Evolutionary conservation across 345 rosid species (phyloP), one percentile per base, ranked within the genome.

Genomic region (Geranium brycei): DNA sequence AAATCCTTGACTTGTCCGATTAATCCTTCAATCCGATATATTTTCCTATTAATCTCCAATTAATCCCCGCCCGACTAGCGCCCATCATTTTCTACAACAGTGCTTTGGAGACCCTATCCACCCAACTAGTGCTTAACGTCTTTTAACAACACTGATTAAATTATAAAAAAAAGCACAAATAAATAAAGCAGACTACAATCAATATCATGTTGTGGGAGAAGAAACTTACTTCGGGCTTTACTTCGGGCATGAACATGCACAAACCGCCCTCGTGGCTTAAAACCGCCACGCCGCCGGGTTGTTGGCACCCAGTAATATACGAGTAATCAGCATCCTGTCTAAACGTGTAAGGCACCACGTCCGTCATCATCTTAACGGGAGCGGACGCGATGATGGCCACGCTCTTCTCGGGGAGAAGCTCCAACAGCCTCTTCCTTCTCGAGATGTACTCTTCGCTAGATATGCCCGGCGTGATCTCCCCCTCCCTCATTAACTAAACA

Each of bases 231-330:
- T 86, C 81, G 64, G 72, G 79, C 55, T 87, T 83, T 71, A 87
- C 69, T 79, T 90, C 95, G 0, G 95, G 99, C 96, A 93, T 90
- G 83, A 93, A 93, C 99, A 93, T 93, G 86, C 90, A 93, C 80
- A 93, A 79, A 69, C 99, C 97, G 15, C 19, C 72, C n/a, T 83
- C 89, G 30, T 41, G 77, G 70, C 91, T 79, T 65, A 93, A 78
- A 66, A 90, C 84, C 3, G 99, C 96, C 62, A 90, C 72, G 64
- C 99, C 97, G 74, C 96, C 97, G 17, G 99, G 91, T 73, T 93
- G 99, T 16, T 87, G 90, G 78, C 95, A 93, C 56, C 97, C 99
- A 17, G 99, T 90, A 66, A 90, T 68, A 72, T 90, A 93, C 53
- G 76, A 73, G 76, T 88, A 93, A 72, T 88, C 87, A 66, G 99